Conservation (phyloP, 108 stramenopile genomes). For the Conticribra guillardii region DNA sequence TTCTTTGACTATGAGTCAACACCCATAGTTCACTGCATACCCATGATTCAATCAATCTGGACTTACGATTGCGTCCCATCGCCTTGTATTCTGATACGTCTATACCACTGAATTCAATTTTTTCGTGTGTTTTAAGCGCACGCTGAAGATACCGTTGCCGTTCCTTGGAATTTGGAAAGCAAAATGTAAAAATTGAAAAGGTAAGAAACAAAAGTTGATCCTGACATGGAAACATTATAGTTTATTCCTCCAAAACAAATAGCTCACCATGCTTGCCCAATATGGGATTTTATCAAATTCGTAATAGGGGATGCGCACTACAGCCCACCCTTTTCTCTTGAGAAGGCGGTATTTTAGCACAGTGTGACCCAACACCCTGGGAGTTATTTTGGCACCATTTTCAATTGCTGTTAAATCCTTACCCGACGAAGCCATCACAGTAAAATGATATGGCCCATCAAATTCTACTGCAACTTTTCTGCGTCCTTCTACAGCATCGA, state of each 20-base stretch:
- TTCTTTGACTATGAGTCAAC: too few relatives aligned
- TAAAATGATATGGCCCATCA: slow-evolving; percentile 91
- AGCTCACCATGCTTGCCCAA: slow-evolving; percentile 84
- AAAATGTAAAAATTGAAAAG: not conserved
- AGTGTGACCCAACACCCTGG: slow-evolving; percentile 83
- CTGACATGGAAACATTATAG: not conserved
- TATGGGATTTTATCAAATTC: slow-evolving; percentile 91
- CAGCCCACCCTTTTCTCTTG: slow-evolving; percentile 85
- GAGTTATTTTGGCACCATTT: slow-evolving; percentile 39
- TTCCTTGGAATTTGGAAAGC: slow-evolving; percentile 42
- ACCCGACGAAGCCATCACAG: slow-evolving; percentile 45
- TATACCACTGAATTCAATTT: slow-evolving; percentile 73
- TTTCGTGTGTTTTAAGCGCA: slow-evolving; percentile 82
- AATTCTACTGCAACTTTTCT: slow-evolving; percentile 86
- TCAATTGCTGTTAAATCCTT: slow-evolving; percentile 26
- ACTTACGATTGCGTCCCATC: slow-evolving; percentile 56
- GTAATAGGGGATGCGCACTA: slow-evolving; percentile 86
- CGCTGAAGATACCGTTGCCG: slow-evolving; percentile 87
- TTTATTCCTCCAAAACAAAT: too few relatives aligned
- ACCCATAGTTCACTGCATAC: too few relatives aligned
- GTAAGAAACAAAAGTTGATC: not conserved
- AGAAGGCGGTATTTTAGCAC: slow-evolving; percentile 83
- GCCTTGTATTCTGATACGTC: slow-evolving; percentile 88
- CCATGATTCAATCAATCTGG: slow-evolving; percentile 70
- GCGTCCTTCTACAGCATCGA: slow-evolving; percentile 27